Evolutionary conservation across 352 stramenopile genomes (phyloP).

Genomic region (Phytophthora citricola): DNA sequence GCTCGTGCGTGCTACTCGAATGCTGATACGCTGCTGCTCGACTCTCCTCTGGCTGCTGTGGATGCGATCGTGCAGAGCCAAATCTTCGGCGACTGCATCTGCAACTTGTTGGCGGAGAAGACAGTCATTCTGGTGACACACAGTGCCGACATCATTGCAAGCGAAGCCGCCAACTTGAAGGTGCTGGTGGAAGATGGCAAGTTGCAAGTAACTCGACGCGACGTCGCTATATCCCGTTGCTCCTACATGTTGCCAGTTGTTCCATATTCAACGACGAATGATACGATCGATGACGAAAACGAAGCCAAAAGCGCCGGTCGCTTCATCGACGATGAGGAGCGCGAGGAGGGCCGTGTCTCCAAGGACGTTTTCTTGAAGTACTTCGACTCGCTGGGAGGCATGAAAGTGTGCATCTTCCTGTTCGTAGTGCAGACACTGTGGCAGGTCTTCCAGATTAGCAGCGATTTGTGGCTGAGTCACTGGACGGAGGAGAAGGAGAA

Average conservation of each 20-base stretch:
- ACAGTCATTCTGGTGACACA: conserved; percentile 94
- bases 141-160: conserved; percentile 69
- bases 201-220: conserved; percentile 16
- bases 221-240: conserved; percentile 9
- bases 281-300: conserved; percentile 7
- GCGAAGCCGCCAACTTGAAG: conserved; percentile 33
- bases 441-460: conserved; percentile 47
- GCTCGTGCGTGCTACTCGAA: conserved; percentile 72
- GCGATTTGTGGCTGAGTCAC: conserved; percentile 44
- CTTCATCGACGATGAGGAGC: conserved; percentile 53
- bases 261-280: background rate
- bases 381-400: conserved; percentile 45
- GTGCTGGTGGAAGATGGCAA: conserved; percentile 34
- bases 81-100: conserved; percentile 76
- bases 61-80: conserved; percentile 94
- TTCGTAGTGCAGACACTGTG: conserved; percentile 32
- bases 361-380: conserved; percentile 49
- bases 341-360: conserved; percentile 52
- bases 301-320: conserved; percentile 8
- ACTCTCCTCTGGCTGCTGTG: conserved; percentile 82
- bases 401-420: conserved; percentile 29
- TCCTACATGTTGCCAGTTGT: conserved; percentile 18
- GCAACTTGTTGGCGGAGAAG: conserved; percentile 43
- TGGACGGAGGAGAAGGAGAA: conserved; percentile 44
- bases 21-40: conserved; percentile 21